Conservation (phyloP, 306 rosid species). For the Quercus dentata region DNA sequence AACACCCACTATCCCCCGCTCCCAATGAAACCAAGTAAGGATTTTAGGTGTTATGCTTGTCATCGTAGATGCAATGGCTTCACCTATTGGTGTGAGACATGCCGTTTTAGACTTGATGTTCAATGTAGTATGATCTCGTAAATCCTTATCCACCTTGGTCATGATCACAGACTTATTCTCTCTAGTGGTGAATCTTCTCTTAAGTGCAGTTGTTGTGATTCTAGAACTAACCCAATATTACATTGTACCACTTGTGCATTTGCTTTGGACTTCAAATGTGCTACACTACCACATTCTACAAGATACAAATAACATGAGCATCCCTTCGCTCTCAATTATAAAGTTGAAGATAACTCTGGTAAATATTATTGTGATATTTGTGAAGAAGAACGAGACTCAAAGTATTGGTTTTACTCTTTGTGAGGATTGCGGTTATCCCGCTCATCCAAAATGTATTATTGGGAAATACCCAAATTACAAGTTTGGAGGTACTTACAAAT, state of each 20-base stretch:
- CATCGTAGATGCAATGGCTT: rapidly evolving
- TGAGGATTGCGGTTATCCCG: neutral
- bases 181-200: too few relatives aligned
- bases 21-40: neutral
- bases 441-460: neutral
- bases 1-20: neutral
- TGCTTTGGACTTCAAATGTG: neutral
- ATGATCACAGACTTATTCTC: neutral
- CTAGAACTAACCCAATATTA: neutral
- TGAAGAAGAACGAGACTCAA: neutral
- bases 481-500: too few relatives aligned
- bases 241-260: neutral
- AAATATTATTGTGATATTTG: neutral
- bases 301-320: neutral
- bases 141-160: neutral
- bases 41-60: neutral
- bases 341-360: neutral
- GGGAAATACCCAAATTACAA: too few relatives aligned
- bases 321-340: neutral
- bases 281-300: neutral
- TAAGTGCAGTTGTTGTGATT: neutral
- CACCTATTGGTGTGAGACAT: neutral
- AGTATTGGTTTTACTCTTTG: neutral
- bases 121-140: neutral
- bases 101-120: neutral